phyloP scores from a whole-genome alignment of 2,329 filamentous ascomycete genomes.

The Botrytis tulipae region DNA sequence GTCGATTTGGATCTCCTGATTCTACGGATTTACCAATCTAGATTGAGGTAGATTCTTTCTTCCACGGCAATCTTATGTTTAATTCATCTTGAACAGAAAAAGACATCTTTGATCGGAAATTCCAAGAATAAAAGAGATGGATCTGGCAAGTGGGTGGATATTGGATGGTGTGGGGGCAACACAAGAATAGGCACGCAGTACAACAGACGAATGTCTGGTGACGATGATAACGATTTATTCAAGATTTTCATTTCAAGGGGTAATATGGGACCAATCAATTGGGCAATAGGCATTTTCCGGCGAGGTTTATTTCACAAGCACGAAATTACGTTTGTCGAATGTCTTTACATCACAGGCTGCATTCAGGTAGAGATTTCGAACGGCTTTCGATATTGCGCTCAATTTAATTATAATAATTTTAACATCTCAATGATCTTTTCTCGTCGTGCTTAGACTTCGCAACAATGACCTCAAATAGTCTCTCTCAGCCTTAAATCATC shows the following conservation, averaged over 20 bases:
- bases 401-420: background rate
- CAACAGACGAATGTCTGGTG: too few relatives aligned
- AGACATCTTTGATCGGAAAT: background rate
- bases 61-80: background rate
- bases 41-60: background rate
- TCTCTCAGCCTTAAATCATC: background rate
- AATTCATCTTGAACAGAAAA: background rate
- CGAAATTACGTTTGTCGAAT: background rate
- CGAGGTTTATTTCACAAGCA: background rate
- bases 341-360: background rate
- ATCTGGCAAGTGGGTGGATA: too few relatives aligned
- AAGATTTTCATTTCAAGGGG: background rate
- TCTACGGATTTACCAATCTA: background rate
- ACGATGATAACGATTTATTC: background rate
- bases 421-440: background rate
- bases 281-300: background rate
- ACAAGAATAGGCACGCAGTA: background rate
- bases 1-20: background rate
- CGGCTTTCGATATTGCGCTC: background rate
- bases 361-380: background rate
- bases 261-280: background rate
- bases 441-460: background rate
- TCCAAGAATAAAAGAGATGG: background rate
- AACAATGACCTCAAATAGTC: background rate
- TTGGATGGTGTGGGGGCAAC: background rate